Evolutionary conservation across 1,139 yeast species (phyloP), one percentile per base, ranked within the genome.

Genomic region (Trichomonascaceae sp.): DNA sequence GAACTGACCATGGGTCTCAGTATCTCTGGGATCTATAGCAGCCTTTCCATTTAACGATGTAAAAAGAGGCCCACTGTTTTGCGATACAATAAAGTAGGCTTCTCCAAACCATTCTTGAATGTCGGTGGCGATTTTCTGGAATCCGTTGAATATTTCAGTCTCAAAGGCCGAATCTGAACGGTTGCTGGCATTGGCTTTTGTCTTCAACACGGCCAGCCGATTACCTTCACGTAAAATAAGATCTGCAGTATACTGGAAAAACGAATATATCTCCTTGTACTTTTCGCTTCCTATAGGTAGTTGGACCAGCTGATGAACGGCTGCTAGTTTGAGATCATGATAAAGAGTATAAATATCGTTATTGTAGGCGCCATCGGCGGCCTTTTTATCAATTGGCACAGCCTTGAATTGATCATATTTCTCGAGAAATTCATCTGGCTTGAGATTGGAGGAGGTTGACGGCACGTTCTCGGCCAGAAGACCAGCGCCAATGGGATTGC

Each of bases 241-340:
- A 61, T 88, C 96, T 1, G 84, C 78, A 2, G 87, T 71, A 61
- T 84, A 83, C 65, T 81, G 84, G 72, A 82, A 89, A 63, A 86
- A 85, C 55, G 78, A 78, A 67, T 87, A 93, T 45, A 85, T 73
- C 60, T 78, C 75, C 19, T 71, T 72, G 66, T 90, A 90, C 13
- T 70, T 70, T 20, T 72, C 65, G n/a, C 84, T 73, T 1, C 89
- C 90, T 36, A 83, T 76, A 22, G 78, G 76, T 54, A 75, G 72
- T 51, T 74, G 70, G 41, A 74, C 73, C 20, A 86, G 75, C 39
- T 77, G 71, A 24, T 78, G 66, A 9, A 82, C 78, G 45, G 85
- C 74, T 0, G 86, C 84, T 17, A 85, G 71, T 62, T 82, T 86
- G 56, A 91, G 68, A 67, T 91, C 98, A 64, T 86, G 93, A 64